Base-by-base conservation (phyloP, 805 yeast genomes). In the Candida silvatica region DNA sequence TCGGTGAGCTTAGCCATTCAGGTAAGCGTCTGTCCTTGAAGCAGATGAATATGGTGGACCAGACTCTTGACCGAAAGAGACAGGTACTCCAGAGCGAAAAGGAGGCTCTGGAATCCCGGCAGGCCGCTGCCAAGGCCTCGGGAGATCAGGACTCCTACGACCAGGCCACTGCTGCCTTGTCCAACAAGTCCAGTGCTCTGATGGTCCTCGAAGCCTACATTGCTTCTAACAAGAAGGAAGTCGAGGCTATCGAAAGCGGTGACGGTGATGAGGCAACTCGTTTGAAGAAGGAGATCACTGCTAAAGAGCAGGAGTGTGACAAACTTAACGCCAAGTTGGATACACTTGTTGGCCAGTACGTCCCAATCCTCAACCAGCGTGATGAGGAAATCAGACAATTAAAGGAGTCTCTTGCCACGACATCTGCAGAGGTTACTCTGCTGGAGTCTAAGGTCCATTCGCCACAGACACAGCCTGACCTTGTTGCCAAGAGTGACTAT, bases 191-290 rank as follows among this genome's bases (percentile, higher is more conserved):
- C 17, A 42, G 39, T 29, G 46, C 46, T 3, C 26, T 44, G 4
- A 18, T n/a, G 17, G 46, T 43, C 4, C 41, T 45, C 11, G 20
- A 34, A n/a, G 39, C 40, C 5, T 43, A 45, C 35, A 36, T 45
- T 11, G 26, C 29, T 2, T 34, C 42, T 12, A 37, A 45, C 2
- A 31, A 36, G 31, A 29, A 31, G 6, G 34, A 41, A 14, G 34
- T 37, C 22, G 31, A 30, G 5, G 43, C 40, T 17, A 36, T 38
- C n/a, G 14, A 6, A 3, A 32, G 23, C 4, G 27, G 38, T 9
- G 38, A 37, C 22, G 32, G 34, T 27, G 32, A 32, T 11, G 46
- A 45, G 22, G 37, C 41, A 12, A 12, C 6, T 2, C n/a, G 20
- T 3, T 16, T 27, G 17, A n/a, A 20, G 27, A 25, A 27, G 6